Percentiles rank a stretch among this genome's conserved stretches.
phyloP scores from a whole-genome alignment of 1,139 yeast genomes.

The Geotrichum fermentans region DNA sequence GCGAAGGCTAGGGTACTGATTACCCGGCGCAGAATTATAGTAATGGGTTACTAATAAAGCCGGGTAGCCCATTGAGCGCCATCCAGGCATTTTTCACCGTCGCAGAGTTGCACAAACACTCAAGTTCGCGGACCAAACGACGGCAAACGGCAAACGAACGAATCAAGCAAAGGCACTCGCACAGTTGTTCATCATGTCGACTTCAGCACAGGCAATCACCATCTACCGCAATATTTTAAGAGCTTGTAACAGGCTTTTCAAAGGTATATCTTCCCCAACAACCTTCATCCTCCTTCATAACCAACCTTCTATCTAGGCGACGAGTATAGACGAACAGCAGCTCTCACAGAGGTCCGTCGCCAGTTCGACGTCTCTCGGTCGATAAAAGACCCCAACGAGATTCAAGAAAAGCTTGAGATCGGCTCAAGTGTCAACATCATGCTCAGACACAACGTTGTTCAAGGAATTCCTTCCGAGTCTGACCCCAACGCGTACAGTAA shows the following conservation, averaged over 20 bases:
- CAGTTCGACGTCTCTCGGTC: constrained; percentile 48
- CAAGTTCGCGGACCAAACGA: too few relatives aligned
- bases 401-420: constrained; percentile 43
- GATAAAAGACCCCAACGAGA: constrained; percentile 42
- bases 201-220: constrained; percentile 19
- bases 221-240: constrained; percentile 69
- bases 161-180: too few relatives aligned
- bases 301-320: constrained; percentile 4
- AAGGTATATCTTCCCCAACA: constrained; percentile 48
- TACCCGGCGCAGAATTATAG: too few relatives aligned
- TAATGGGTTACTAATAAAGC: too few relatives aligned
- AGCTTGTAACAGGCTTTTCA: constrained; percentile 67
- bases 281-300: constrained; percentile 29
- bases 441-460: constrained; percentile 72
- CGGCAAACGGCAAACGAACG: too few relatives aligned
- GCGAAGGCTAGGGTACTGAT: too few relatives aligned
- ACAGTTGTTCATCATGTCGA: too few relatives aligned
- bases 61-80: too few relatives aligned
- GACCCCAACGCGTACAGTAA: constrained; percentile 36
- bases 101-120: too few relatives aligned
- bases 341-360: constrained; percentile 59
- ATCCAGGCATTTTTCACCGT: too few relatives aligned
- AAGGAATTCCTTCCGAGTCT: constrained; percentile 57
- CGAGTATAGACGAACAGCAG: constrained; percentile 40
- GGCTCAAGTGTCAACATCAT: constrained; percentile 67